phyloP scores from a whole-genome alignment of 805 yeast species.

The Barnettozyma vustinii region DNA sequence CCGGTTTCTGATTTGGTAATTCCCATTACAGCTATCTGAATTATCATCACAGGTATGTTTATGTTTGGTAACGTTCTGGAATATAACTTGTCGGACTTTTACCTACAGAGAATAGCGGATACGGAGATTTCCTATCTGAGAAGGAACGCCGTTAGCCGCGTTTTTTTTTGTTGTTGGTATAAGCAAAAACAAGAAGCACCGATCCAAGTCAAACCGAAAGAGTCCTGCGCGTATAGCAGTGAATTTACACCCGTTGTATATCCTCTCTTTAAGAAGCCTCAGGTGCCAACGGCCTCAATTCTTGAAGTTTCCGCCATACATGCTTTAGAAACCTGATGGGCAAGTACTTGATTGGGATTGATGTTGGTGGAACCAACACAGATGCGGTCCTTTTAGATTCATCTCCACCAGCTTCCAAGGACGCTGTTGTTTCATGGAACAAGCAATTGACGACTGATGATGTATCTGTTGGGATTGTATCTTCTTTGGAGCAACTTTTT shows the following conservation, averaged over 20 bases:
- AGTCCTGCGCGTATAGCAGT: no score
- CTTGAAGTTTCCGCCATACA: background rate
- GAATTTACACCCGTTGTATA: no score
- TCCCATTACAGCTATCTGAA: no score
- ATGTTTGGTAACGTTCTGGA: no score
- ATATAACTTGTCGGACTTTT: no score
- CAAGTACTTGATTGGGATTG: conserved; percentile 37
- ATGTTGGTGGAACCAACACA: conserved; percentile 49
- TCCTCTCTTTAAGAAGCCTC: no score
- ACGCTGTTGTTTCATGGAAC: conserved; percentile 37
- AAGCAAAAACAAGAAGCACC: background rate
- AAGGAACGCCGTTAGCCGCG: background rate
- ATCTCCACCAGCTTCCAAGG: conserved; percentile 15
- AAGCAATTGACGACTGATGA: conserved; percentile 40
- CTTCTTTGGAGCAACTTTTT: conserved; percentile 32
- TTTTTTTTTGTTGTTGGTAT: background rate
- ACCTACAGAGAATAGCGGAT: background rate
- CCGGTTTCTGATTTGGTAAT: no score
- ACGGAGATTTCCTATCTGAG: conserved; percentile 1
- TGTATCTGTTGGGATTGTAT: conserved; percentile 37
- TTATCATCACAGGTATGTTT: no score
- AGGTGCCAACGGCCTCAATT: background rate
- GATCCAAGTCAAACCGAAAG: no score
- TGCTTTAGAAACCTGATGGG: conserved; percentile 6
- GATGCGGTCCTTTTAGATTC: conserved; percentile 43